phyloP scores from a whole-genome alignment of 2,329 filamentous ascomycete genomes.

The Geoglossum cookeanum region DNA sequence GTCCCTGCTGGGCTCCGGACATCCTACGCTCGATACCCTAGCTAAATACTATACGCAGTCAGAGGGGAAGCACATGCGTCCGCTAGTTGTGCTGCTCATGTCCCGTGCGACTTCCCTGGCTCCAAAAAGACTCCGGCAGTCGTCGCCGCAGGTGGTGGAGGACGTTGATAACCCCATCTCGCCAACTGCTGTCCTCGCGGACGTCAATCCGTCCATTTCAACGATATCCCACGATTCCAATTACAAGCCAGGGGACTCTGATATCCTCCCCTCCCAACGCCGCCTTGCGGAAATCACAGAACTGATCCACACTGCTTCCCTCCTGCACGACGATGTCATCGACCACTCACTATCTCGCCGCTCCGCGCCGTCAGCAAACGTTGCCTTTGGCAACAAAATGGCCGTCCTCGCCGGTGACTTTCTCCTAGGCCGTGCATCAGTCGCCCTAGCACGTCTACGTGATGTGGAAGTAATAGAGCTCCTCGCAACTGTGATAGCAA shows the following conservation, averaged over 20 bases:
- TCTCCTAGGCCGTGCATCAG: constrained; percentile 76
- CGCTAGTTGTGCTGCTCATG: constrained; percentile 90
- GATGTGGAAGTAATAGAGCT: constrained; percentile 92
- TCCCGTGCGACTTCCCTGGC: constrained; percentile 76
- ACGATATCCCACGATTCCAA: neutral
- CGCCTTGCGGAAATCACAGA: constrained; percentile 92
- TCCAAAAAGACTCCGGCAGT: constrained; percentile 36
- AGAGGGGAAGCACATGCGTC: constrained; percentile 91
- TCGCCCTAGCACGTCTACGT: constrained; percentile 72
- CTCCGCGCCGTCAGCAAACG: constrained; percentile 71
- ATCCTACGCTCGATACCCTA: constrained; percentile 82
- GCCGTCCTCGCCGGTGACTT: constrained; percentile 96
- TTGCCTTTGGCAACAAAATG: constrained; percentile 98
- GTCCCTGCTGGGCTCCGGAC: constrained; percentile 80
- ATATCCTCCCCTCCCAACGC: constrained; percentile 77
- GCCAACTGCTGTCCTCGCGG: constrained; percentile 44
- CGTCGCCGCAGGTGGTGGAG: constrained; percentile 13
- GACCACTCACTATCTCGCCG: constrained; percentile 77
- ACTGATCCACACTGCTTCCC: constrained; percentile 87
- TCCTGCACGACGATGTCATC: constrained; percentile 96
- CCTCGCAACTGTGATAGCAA: constrained; percentile 88
- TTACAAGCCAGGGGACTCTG: constrained; percentile 24
- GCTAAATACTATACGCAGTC: constrained; percentile 97
- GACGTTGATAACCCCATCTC: constrained; percentile 42
- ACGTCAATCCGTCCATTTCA: constrained; percentile 57